A percentile compares a stretch with the other conserved stretches of the same genome.
Conservation (phyloP, 2,329 filamentous ascomycete species). For the Ophiostoma quercus region DNA sequence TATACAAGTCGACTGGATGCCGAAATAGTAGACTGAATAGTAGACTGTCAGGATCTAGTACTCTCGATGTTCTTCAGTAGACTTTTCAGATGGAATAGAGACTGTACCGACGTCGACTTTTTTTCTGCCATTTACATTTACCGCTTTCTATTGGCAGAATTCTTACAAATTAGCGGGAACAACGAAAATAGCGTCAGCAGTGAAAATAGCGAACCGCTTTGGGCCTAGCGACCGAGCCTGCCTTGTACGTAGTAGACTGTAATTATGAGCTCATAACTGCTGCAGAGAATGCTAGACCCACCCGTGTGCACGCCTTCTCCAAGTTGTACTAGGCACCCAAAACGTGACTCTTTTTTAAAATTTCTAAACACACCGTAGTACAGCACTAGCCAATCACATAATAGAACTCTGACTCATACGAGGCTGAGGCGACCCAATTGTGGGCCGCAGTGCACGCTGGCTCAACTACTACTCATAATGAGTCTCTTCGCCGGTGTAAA, state of each 20-base stretch:
- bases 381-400: background rate
- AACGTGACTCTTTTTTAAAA: conserved; percentile 12
- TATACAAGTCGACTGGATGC: background rate
- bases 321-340: background rate
- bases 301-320: too few species aligned
- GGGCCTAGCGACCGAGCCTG: too few species aligned
- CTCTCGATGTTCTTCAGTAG: background rate
- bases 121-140: background rate
- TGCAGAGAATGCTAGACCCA: too few species aligned
- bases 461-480: conserved; percentile 11
- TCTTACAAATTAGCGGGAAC: conserved; percentile 8
- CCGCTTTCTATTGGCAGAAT: conserved; percentile 17
- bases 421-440: conserved; percentile 23
- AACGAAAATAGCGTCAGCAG: background rate
- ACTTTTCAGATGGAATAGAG: background rate
- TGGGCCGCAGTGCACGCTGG: background rate
- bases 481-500: background rate
- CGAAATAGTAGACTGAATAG: background rate
- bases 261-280: too few species aligned
- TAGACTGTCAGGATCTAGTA: background rate
- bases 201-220: too few species aligned
- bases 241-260: too few species aligned
- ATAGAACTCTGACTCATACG: conserved; percentile 22
- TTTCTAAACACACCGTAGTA: background rate
- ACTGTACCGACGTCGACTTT: background rate